phyloP scores from a whole-genome alignment of 2,329 filamentous ascomycete genomes.

The Macrophomina pseudophaseolina region DNA sequence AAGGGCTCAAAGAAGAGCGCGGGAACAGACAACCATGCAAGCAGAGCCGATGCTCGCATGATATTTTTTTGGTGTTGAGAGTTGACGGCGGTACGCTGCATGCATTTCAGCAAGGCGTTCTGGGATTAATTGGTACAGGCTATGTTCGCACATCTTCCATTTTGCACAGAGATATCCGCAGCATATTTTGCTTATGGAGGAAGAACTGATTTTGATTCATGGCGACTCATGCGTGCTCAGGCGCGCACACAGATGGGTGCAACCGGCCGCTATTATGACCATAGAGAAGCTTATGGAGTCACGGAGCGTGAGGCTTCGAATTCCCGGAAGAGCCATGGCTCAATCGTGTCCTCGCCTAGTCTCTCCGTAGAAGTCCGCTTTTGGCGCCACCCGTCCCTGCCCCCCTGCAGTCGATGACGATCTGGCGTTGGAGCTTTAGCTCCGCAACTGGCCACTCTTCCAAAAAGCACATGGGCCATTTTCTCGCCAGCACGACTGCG shows the following conservation, averaged over 20 bases:
- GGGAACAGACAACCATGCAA: constrained; percentile 37
- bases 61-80: constrained; percentile 11
- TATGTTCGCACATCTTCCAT: constrained; percentile 1
- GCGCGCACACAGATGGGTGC: neutral
- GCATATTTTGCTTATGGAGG: neutral
- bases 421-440: neutral
- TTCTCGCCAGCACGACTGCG: neutral
- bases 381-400: no score
- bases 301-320: no score
- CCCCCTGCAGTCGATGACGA: constrained; percentile 6
- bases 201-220: neutral
- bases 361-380: no score
- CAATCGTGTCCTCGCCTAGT: no score
- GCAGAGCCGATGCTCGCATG: constrained; percentile 45
- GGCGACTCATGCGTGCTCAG: neutral
- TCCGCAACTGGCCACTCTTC: neutral
- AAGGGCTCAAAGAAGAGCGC: constrained; percentile 39
- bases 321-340: no score
- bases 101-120: constrained; percentile 27
- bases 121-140: neutral
- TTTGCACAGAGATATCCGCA: constrained; percentile 22
- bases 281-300: no score
- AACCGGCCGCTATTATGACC: no score
- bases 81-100: constrained; percentile 23
- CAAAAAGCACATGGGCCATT: neutral